These are phyloP conservation scores for Diutina scorzettiae DNA, from an alignment of 1,139 yeast genomes.

Conservation along the genomic window DNA sequence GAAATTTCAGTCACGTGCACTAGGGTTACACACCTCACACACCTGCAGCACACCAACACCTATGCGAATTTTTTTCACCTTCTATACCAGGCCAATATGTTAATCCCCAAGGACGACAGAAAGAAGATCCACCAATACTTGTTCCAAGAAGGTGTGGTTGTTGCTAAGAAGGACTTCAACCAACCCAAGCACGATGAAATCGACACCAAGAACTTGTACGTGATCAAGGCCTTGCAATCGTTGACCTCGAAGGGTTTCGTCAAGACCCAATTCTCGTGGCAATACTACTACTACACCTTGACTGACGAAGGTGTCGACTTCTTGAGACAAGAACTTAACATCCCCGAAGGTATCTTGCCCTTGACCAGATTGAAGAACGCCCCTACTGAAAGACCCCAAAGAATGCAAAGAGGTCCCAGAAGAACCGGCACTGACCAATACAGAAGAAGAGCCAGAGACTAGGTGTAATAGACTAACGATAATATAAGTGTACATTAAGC, in stretches of 20 bases:
- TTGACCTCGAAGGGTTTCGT: slow-evolving; percentile 98
- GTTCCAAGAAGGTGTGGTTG: slow-evolving; percentile 99
- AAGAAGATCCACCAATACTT: slow-evolving; percentile 98
- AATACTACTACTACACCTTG: slow-evolving; percentile 99
- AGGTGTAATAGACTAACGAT: slow-evolving; percentile 11
- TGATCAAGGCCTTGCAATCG: slow-evolving; percentile 98
- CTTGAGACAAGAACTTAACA: slow-evolving; percentile 96
- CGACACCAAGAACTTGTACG: slow-evolving; percentile 95
- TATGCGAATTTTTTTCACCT: too few relatives aligned
- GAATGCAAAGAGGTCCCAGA: slow-evolving; percentile 24
- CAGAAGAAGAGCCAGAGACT: slow-evolving; percentile 41
- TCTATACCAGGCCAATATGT: slow-evolving; percentile 76
- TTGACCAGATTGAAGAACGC: slow-evolving; percentile 95
- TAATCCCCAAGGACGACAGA: slow-evolving; percentile 99
- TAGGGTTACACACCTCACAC: too few relatives aligned
- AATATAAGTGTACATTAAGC: slow-evolving; percentile 6
- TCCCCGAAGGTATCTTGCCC: slow-evolving; percentile 98
- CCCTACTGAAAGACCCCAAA: slow-evolving; percentile 70
- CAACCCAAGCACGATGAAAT: slow-evolving; percentile 97
- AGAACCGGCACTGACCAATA: slow-evolving; percentile 22
- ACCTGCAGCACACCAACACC: too few relatives aligned
- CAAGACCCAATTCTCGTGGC: slow-evolving; percentile 99
- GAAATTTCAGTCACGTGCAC: too few relatives aligned
- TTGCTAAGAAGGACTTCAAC: slow-evolving; percentile 98
- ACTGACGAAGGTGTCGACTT: slow-evolving; percentile 99